Evolutionary conservation across 2,329 filamentous ascomycete genomes (phyloP).

Genomic region (Diaporthe vaccinii): DNA sequence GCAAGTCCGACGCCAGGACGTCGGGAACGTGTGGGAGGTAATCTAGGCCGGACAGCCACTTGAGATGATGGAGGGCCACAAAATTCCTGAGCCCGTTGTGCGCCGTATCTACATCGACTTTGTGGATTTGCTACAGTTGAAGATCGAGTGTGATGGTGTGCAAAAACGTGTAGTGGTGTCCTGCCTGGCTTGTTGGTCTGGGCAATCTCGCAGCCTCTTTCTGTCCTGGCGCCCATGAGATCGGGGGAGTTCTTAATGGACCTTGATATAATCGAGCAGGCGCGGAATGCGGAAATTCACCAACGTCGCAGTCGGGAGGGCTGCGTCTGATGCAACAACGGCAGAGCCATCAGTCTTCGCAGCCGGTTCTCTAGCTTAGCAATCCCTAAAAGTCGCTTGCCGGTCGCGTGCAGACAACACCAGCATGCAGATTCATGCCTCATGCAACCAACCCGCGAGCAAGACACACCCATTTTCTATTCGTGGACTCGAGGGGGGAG

Average conservation of each 20-base stretch:
- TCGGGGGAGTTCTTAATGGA: conserved; percentile 3
- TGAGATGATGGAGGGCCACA: conserved; percentile 17
- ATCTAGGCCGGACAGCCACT: conserved; percentile 9
- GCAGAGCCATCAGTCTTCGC: conserved; percentile 14
- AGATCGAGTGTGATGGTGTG: background rate
- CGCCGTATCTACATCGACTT: background rate
- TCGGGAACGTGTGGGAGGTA: conserved; percentile 3
- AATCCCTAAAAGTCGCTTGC: conserved; percentile 25
- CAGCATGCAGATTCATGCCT: conserved; percentile 30
- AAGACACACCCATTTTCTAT: conserved; percentile 12
- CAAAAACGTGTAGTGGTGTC: conserved; percentile 5
- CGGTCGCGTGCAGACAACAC: conserved; percentile 26
- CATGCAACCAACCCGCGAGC: conserved; percentile 27
- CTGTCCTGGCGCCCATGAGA: background rate
- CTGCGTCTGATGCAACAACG: conserved; percentile 28
- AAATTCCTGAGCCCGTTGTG: background rate
- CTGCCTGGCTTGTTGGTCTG: conserved; percentile 1
- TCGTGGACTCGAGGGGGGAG: conserved; percentile 15
- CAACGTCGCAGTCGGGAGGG: conserved; percentile 32
- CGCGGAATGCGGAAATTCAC: conserved; percentile 12
- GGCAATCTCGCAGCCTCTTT: conserved; percentile 25
- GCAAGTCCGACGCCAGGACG: conserved; percentile 4
- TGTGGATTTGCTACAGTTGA: background rate
- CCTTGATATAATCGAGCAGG: conserved; percentile 12
- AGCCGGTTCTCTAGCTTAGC: conserved; percentile 22